A percentile compares a stretch with the other conserved stretches of the same genome.
phyloP scores from a whole-genome alignment of 2,329 filamentous ascomycete species.

The Tolypocladium paradoxum region DNA sequence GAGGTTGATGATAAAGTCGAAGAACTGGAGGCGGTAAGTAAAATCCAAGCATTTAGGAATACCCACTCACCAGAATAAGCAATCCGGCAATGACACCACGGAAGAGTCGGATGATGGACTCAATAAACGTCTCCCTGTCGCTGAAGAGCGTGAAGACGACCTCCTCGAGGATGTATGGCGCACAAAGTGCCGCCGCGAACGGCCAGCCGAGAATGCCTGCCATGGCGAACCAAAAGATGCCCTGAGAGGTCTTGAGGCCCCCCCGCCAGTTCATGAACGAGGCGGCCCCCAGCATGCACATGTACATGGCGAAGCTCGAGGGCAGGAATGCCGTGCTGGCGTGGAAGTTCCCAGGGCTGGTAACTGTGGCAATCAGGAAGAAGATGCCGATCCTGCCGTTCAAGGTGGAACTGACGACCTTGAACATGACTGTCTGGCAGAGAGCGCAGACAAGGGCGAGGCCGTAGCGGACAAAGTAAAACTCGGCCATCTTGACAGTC shows the following conservation, averaged over 20 bases:
- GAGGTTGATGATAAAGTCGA: slow-evolving; percentile 63
- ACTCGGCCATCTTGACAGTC: slow-evolving; percentile 50
- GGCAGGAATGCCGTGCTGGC: slow-evolving; percentile 79
- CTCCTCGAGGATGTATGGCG: slow-evolving; percentile 76
- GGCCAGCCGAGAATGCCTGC: slow-evolving; percentile 89
- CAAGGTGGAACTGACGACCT: slow-evolving; percentile 62
- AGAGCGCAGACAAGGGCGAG: slow-evolving; percentile 69
- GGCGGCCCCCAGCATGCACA: slow-evolving; percentile 71
- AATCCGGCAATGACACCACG: slow-evolving; percentile 58
- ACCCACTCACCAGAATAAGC: slow-evolving; percentile 52
- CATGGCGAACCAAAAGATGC: slow-evolving; percentile 83
- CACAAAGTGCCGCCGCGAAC: slow-evolving; percentile 72
- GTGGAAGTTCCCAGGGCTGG: slow-evolving; percentile 88
- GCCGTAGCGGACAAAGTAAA: slow-evolving; percentile 72
- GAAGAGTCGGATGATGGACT: slow-evolving; percentile 48
- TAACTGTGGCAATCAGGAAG: slow-evolving; percentile 66
- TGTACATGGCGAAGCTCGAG: slow-evolving; percentile 96
- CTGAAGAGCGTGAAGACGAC: slow-evolving; percentile 44
- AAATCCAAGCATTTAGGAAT: background rate
- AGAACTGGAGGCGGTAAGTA: slow-evolving; percentile 31
- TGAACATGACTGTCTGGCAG: slow-evolving; percentile 74
- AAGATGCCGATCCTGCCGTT: slow-evolving; percentile 77
- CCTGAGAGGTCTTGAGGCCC: slow-evolving; percentile 67
- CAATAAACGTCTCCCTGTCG: slow-evolving; percentile 47
- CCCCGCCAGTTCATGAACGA: slow-evolving; percentile 86